Percentiles rank a stretch among this genome's conserved stretches.
Evolutionary conservation across 2,329 filamentous ascomycete genomes (phyloP).

Genomic region (Lizonia empirigonia): DNA sequence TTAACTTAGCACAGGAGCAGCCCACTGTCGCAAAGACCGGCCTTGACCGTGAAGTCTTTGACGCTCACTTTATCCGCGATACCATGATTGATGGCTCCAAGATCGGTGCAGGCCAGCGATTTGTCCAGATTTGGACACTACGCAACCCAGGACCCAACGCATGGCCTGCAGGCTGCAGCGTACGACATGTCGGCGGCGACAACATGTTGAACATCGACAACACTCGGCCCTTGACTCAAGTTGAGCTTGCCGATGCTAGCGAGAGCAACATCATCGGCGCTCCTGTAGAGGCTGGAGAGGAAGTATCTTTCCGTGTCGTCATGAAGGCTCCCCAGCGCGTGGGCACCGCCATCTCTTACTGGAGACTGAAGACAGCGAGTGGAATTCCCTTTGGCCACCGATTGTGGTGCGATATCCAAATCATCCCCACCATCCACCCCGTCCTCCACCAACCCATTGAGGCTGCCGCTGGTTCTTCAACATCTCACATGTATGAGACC

Average conservation of each 20-base stretch:
- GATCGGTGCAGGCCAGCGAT: conserved; percentile 71
- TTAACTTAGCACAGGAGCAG: conserved; percentile 43
- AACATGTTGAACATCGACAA: conserved; percentile 94
- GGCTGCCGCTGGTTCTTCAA: conserved; percentile 23
- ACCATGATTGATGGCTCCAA: conserved; percentile 77
- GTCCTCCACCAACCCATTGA: conserved; percentile 12
- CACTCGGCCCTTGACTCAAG: conserved; percentile 75
- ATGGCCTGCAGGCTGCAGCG: conserved; percentile 89
- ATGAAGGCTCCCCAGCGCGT: conserved; percentile 79
- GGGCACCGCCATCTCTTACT: conserved; percentile 90
- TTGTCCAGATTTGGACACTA: conserved; percentile 90
- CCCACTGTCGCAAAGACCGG: not conserved
- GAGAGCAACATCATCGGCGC: conserved; percentile 79
- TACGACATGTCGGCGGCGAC: conserved; percentile 91
- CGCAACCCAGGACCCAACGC: conserved; percentile 77
- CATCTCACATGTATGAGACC: conserved; percentile 29
- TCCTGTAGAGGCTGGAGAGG: conserved; percentile 73
- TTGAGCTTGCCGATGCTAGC: conserved; percentile 76
- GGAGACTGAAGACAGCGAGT: conserved; percentile 84
- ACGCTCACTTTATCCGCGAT: conserved; percentile 77
- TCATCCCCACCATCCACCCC: conserved; percentile 51
- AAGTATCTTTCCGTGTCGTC: conserved; percentile 79
- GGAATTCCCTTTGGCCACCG: conserved; percentile 88
- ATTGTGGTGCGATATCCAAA: conserved; percentile 90
- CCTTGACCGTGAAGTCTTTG: conserved; percentile 49